Percentiles rank a stretch among this genome's conserved stretches.
phyloP scores from a whole-genome alignment of 208 protist genomes.

The Leishmania guyanensis region DNA sequence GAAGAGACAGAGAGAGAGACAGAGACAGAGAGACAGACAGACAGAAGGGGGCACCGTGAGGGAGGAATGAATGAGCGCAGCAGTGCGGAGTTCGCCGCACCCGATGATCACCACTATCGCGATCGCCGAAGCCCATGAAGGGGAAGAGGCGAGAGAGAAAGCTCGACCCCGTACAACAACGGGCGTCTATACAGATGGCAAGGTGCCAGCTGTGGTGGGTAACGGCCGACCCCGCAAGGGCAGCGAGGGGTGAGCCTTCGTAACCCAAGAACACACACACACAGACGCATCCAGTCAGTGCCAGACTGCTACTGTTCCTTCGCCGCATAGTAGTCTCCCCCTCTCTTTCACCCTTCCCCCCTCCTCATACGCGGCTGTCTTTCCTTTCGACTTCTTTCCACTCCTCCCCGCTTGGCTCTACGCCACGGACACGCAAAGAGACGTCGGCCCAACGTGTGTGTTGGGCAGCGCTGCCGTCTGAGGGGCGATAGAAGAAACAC shows the following conservation, averaged over 20 bases:
- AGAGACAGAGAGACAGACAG: not conserved
- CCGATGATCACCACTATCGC: not conserved
- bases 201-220: not conserved
- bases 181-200: not conserved
- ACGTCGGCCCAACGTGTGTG: no score
- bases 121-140: not conserved
- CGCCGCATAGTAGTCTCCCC: not conserved
- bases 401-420: not conserved
- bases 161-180: not conserved
- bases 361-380: not conserved
- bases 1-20: not conserved
- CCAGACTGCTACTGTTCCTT: not conserved
- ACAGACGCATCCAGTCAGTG: not conserved
- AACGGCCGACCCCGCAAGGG: not conserved
- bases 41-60: not conserved
- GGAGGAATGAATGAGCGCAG: not conserved
- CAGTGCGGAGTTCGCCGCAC: not conserved
- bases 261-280: no score
- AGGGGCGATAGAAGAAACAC: not conserved
- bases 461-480: not conserved
- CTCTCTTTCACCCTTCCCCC: not conserved
- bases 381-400: conserved; percentile 23
- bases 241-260: not conserved
- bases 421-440: not conserved
- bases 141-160: not conserved